A percentile compares a stretch with the other conserved stretches of the same genome.
phyloP scores from a whole-genome alignment of 768 basidiomycete genomes.

The Tulasnella calospora region DNA sequence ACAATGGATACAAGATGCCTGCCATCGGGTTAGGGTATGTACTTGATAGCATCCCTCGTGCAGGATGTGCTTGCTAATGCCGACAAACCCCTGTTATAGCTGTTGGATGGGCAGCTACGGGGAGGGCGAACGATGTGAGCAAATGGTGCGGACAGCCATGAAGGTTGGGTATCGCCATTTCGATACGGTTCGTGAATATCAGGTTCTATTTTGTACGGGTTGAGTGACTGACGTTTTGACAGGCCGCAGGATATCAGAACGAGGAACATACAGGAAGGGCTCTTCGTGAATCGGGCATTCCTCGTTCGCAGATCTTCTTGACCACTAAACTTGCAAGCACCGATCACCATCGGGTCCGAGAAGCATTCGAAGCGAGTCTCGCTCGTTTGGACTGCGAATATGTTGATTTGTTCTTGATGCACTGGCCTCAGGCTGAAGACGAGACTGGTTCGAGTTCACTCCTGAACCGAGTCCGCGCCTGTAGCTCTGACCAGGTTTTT shows the following conservation, averaged over 20 bases:
- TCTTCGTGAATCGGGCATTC: constrained; percentile 37
- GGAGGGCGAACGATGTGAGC: constrained; percentile 8
- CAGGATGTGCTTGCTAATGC: background rate
- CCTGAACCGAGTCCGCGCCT: background rate
- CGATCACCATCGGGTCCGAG: constrained; percentile 39
- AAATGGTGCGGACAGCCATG: constrained; percentile 55
- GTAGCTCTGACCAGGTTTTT: background rate
- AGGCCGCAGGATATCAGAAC: constrained; percentile 33
- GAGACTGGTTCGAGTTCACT: constrained; percentile 62
- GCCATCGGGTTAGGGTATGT: constrained; percentile 65
- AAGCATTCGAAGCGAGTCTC: constrained; percentile 44
- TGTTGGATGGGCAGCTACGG: constrained; percentile 21
- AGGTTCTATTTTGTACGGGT: background rate
- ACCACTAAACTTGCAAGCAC: constrained; percentile 34
- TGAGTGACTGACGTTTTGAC: constrained; percentile 38
- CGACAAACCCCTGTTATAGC: constrained; percentile 36
- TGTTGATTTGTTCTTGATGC: constrained; percentile 47
- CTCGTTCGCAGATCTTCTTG: constrained; percentile 31
- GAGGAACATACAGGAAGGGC: constrained; percentile 47
- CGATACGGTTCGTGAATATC: constrained; percentile 54
- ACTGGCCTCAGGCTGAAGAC: constrained; percentile 39
- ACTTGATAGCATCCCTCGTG: background rate
- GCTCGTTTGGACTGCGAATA: constrained; percentile 43
- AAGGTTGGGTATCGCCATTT: constrained; percentile 76
- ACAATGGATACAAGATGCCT: constrained; percentile 53